Evolutionary conservation across 139 green algal genomes (phyloP).

Genomic region (Chlamydomonas sphaeroides): DNA sequence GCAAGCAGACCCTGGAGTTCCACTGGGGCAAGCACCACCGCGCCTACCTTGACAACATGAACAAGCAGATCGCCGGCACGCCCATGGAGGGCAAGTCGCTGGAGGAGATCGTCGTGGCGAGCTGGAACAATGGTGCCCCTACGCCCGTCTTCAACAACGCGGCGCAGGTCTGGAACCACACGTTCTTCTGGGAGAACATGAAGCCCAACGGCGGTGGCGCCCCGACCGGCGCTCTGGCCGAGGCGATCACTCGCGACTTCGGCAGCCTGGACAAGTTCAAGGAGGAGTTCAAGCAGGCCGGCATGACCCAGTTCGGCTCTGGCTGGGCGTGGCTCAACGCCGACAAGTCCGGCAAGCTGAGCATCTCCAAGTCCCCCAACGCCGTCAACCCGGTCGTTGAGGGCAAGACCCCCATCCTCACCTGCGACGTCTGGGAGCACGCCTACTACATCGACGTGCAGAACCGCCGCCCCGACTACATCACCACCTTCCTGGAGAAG

Average conservation of each 20-base stretch:
- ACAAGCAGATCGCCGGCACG: conserved; percentile 93
- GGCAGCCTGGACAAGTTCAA: conserved; percentile 91
- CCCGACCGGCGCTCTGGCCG: conserved; percentile 78
- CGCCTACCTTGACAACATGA: conserved; percentile 93
- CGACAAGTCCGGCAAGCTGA: conserved; percentile 84
- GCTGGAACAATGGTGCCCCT: conserved; percentile 88
- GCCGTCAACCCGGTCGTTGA: conserved; percentile 85
- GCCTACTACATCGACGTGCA: conserved; percentile 67
- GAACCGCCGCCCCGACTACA: conserved; percentile 82
- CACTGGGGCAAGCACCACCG: conserved; percentile 96
- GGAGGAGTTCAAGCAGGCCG: conserved; percentile 85
- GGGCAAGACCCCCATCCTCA: conserved; percentile 87
- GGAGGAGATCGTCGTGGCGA: conserved; percentile 81
- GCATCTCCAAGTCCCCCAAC: conserved; percentile 94
- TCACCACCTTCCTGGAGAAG: conserved; percentile 87
- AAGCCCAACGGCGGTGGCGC: conserved; percentile 80
- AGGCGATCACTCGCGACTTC: conserved; percentile 89
- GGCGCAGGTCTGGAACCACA: conserved; percentile 92
- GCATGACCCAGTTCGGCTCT: conserved; percentile 84
- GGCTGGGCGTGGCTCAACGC: conserved; percentile 94
- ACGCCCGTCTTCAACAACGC: conserved; percentile 95
- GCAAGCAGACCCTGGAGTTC: conserved; percentile 80
- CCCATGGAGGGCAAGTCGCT: conserved; percentile 84
- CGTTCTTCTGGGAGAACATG: conserved; percentile 96
- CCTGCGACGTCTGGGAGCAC: conserved; percentile 96